These are phyloP conservation scores for Yarrowia deformans DNA, from an alignment of 805 yeast species.

Conservation along the genomic window DNA sequence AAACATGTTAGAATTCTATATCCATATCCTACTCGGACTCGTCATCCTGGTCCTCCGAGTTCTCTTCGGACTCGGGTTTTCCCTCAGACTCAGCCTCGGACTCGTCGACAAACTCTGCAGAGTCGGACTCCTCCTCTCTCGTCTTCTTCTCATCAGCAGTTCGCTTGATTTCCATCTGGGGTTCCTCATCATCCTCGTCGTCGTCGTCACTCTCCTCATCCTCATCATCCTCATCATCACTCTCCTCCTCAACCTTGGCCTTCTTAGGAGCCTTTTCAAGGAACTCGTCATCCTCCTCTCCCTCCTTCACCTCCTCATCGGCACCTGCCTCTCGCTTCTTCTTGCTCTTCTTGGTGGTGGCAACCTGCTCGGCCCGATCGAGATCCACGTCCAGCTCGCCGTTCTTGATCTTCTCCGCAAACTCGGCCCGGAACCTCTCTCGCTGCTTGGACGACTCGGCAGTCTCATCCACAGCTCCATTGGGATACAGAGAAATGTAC, in stretches of 20 bases:
- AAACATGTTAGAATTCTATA: conserved; percentile 13
- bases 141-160: background rate
- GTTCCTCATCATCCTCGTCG: background rate
- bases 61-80: conserved; percentile 17
- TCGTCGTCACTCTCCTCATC: conserved; percentile 2
- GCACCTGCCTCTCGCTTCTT: conserved; percentile 25
- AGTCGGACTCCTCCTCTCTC: conserved; percentile 1
- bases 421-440: conserved; percentile 60
- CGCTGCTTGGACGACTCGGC: conserved; percentile 48
- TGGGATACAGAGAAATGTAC: conserved; percentile 80
- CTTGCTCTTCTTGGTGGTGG: conserved; percentile 42
- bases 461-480: conserved; percentile 53
- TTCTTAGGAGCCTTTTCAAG: conserved; percentile 44
- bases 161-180: background rate
- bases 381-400: conserved; percentile 67
- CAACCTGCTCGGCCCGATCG: conserved; percentile 52
- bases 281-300: conserved; percentile 42
- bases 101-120: conserved; percentile 11
- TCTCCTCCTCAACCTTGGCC: conserved; percentile 46
- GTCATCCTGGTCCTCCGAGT: conserved; percentile 23
- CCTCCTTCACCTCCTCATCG: conserved; percentile 31
- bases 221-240: conserved; percentile 48
- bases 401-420: conserved; percentile 60
- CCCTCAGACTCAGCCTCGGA: conserved; percentile 8
- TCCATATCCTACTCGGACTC: conserved; percentile 17